Evolutionary conservation across 345 rosid genomes (phyloP), one percentile per base, ranked within the genome.

Genomic region (Angophora floribunda): DNA sequence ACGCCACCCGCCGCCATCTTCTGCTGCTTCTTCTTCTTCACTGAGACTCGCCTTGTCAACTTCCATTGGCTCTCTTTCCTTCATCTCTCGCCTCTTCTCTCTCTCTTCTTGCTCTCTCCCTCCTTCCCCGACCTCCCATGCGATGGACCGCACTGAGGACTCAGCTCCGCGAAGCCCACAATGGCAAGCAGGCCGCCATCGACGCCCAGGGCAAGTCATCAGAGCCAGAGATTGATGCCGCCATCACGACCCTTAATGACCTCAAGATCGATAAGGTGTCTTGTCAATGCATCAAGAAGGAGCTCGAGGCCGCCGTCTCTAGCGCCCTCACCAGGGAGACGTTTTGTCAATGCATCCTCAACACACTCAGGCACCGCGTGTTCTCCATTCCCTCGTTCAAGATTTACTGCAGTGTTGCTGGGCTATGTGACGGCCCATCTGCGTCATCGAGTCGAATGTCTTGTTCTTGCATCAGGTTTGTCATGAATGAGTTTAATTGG

Each of bases 161-260:
- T 93, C 95, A n/a, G 8, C 96, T 97, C 86, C 96, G 97, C 87
- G 90, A 88, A 84, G 88, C 93, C 7, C 90, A 95, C 2, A 89
- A 94, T 24, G 93, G 92, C 63, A 93, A 93, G 94, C 96, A 91
- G 59, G 90, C 97, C 9, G 92, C 96, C 45, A 90, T 96, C 59
- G 95, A 95, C 22, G 89, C 95, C 55, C 97, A 94, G 7, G 97
- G 98, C 59, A 21, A 55, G 59, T 26, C 21, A 26, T 26, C 11
- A 0, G 21, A 55, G 59, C 59, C 1, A 3, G 59, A 53, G 59
- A 53, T 53, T 7, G 10, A 53, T 0, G 0, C 59, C 2, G 11
- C 59, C 26, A 55, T 55, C 5, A 7, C 8, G 2, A 4, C 59
- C 4, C 24, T 53, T 19, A 55, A 55, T 0, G 1, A 55, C 59